These are phyloP conservation scores for Hyaloscypha hepaticicola DNA, from an alignment of 495 filamentous ascomycete genomes.

Conservation along the genomic window DNA sequence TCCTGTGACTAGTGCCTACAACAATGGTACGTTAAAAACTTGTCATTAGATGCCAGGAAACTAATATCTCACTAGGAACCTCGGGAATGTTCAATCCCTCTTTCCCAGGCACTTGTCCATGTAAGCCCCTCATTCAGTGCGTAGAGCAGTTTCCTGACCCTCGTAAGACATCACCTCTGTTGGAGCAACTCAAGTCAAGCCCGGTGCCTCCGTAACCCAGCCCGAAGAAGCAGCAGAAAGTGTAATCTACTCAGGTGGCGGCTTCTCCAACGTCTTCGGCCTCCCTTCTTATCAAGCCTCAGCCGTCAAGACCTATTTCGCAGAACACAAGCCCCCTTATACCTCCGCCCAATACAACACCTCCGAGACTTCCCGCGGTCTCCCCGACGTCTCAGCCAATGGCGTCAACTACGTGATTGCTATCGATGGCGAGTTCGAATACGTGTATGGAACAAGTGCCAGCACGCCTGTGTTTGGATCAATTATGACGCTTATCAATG, in stretches of 20 bases:
- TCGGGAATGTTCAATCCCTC: conserved; percentile 36
- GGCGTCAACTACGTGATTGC: conserved; percentile 30
- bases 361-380: conserved; percentile 37
- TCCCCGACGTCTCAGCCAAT: conserved; percentile 39
- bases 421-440: conserved; percentile 31
- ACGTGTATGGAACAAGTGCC: conserved; percentile 35
- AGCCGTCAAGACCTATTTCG: conserved; percentile 18
- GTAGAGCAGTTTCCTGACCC: background rate
- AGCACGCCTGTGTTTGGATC: conserved; percentile 38
- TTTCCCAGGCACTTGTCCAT: conserved; percentile 46
- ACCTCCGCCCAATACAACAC: conserved; percentile 36
- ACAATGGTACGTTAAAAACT: conserved; percentile 13
- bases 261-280: conserved; percentile 48
- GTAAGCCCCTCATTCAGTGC: background rate
- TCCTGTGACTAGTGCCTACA: conserved; percentile 12
- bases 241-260: conserved; percentile 43
- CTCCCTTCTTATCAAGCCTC: conserved; percentile 24
- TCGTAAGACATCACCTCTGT: conserved; percentile 41
- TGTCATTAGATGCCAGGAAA: background rate
- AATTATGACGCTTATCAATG: conserved; percentile 50
- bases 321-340: conserved; percentile 22
- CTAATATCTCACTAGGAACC: conserved; percentile 10
- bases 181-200: conserved; percentile 41
- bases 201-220: conserved; percentile 19
- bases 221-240: conserved; percentile 24